phyloP scores from a whole-genome alignment of 2,329 filamentous ascomycete species.

The Coleophoma cylindrospora region DNA sequence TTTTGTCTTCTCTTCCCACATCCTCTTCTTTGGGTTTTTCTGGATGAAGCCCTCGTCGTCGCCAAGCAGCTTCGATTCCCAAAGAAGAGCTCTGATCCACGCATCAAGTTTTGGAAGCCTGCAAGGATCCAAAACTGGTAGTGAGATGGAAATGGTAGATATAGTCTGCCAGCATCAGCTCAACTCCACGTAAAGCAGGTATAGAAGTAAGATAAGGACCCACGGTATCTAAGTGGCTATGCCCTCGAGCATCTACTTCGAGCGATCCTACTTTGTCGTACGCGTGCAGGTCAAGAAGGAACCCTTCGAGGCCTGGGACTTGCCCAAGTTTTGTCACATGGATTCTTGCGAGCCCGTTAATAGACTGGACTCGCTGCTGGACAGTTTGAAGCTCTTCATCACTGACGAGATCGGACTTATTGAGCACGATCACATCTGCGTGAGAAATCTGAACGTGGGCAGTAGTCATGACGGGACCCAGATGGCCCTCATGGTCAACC shows the following conservation, averaged over 20 bases:
- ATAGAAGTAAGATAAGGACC: slow-evolving; percentile 21
- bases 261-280: slow-evolving; percentile 78
- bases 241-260: slow-evolving; percentile 69
- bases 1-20: slow-evolving; percentile 23
- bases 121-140: slow-evolving; percentile 51
- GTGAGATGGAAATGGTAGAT: slow-evolving; percentile 69
- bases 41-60: neutral
- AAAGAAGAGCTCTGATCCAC: slow-evolving; percentile 80
- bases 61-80: slow-evolving; percentile 64
- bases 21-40: slow-evolving; percentile 9
- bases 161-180: slow-evolving; percentile 55
- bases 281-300: slow-evolving; percentile 85
- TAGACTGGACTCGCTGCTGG: slow-evolving; percentile 67
- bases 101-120: slow-evolving; percentile 65
- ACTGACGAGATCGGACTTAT: slow-evolving; percentile 84
- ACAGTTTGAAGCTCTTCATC: slow-evolving; percentile 65
- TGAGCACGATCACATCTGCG: slow-evolving; percentile 90
- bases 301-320: slow-evolving; percentile 77
- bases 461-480: slow-evolving; percentile 74
- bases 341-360: slow-evolving; percentile 85
- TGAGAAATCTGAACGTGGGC: slow-evolving; percentile 96
- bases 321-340: slow-evolving; percentile 75
- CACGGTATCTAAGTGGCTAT: slow-evolving; percentile 87
- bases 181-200: neutral
- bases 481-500: slow-evolving; percentile 41